Percentiles rank a stretch among this genome's conserved stretches.
phyloP scores from a whole-genome alignment of 2,329 filamentous ascomycete species.

The Chaetomium sp. region DNA sequence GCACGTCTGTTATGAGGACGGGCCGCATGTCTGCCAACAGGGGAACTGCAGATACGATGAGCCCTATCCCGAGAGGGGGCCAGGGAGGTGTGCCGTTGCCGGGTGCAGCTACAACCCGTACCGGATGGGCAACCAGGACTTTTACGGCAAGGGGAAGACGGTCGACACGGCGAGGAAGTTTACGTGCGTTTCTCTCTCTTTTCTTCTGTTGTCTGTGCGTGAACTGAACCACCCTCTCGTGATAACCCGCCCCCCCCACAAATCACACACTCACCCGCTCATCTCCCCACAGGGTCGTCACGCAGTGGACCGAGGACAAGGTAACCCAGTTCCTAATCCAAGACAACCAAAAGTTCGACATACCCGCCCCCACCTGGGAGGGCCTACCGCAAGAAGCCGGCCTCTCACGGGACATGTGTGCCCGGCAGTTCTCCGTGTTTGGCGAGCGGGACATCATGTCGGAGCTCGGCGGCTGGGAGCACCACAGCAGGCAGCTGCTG shows the following conservation, averaged over 20 bases:
- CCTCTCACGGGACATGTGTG: slow-evolving; percentile 60
- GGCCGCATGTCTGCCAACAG: not conserved
- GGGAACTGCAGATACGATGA: slow-evolving; percentile 49
- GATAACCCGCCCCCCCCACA: not conserved
- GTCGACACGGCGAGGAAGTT: slow-evolving; percentile 56
- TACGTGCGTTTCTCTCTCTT: slow-evolving; percentile 37
- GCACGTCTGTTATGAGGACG: slow-evolving; percentile 42
- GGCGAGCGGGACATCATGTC: slow-evolving; percentile 55
- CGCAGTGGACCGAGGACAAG: slow-evolving; percentile 54
- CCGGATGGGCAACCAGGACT: slow-evolving; percentile 57
- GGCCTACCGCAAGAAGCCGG: slow-evolving; percentile 41
- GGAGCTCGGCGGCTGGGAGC: slow-evolving; percentile 56
- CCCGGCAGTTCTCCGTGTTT: slow-evolving; percentile 57
- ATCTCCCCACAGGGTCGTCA: slow-evolving; percentile 49
- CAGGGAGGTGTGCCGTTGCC: not conserved
- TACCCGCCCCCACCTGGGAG: slow-evolving; percentile 41
- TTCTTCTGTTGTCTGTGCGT: too few relatives aligned
- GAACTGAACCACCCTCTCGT: too few relatives aligned
- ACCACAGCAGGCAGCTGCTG: slow-evolving; percentile 56
- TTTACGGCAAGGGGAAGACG: slow-evolving; percentile 57
- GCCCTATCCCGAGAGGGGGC: not conserved
- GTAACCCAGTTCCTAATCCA: slow-evolving; percentile 61
- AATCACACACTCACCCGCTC: not conserved
- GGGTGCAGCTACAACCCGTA: slow-evolving; percentile 61
- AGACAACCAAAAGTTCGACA: slow-evolving; percentile 52